A percentile compares a stretch with the other conserved stretches of the same genome.
Evolutionary conservation across 495 filamentous ascomycete genomes (phyloP).

Genomic region (Hypomontagnella submonticulosa): DNA sequence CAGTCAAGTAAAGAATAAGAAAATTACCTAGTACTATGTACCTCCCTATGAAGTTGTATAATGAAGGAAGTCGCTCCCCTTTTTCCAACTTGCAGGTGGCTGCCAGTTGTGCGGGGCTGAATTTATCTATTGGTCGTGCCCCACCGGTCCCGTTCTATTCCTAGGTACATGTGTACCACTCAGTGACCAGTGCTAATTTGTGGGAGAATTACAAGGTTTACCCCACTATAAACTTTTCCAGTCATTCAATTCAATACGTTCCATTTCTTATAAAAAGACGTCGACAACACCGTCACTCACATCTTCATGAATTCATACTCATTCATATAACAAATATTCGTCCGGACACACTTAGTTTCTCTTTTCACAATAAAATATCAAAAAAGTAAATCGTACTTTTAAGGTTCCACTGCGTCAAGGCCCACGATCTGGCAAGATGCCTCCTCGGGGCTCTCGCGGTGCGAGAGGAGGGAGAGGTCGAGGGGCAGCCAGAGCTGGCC

Average conservation of each 20-base stretch:
- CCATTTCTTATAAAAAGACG: constrained; percentile 7
- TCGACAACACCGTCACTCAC: background rate
- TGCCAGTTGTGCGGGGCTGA: background rate
- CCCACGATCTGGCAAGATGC: constrained; percentile 38
- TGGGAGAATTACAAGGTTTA: background rate
- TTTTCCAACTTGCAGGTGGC: background rate
- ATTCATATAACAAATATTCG: background rate
- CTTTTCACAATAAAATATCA: too few relatives aligned
- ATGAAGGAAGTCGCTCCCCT: too few relatives aligned
- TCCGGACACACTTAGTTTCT: background rate
- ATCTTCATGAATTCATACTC: background rate
- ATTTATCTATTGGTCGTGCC: constrained; percentile 17
- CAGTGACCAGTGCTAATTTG: too few relatives aligned
- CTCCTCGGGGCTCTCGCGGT: constrained; percentile 36
- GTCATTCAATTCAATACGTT: constrained; percentile 5
- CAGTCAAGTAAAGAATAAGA: too few relatives aligned
- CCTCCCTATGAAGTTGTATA: too few relatives aligned
- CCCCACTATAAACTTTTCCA: constrained; percentile 51
- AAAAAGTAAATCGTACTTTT: background rate
- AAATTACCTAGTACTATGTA: too few relatives aligned
- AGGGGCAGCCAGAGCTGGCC: constrained; percentile 29
- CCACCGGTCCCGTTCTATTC: constrained; percentile 24
- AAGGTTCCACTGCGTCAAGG: too few relatives aligned
- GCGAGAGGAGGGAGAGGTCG: constrained; percentile 30
- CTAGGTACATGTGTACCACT: too few relatives aligned